phyloP scores from a whole-genome alignment of 495 filamentous ascomycete species.

The Lophiotrema nucula region DNA sequence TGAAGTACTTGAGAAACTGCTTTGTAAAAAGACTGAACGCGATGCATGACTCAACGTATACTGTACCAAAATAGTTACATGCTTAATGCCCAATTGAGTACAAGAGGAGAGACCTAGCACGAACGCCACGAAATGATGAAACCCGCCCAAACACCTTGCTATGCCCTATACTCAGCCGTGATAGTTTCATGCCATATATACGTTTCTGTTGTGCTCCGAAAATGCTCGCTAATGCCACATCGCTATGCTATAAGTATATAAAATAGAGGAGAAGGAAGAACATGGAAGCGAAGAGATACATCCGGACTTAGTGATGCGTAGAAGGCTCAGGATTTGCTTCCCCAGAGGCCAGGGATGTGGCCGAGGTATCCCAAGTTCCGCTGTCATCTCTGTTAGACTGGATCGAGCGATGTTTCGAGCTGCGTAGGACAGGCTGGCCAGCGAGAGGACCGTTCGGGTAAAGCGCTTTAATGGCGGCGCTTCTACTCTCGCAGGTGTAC shows the following conservation, averaged over 20 bases:
- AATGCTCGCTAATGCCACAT: neutral
- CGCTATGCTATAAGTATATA: neutral
- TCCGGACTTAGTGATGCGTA: neutral
- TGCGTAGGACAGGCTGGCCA: neutral
- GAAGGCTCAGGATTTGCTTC: neutral
- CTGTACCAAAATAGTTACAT: no score
- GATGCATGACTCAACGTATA: no score
- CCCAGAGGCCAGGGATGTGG: neutral
- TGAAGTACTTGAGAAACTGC: no score
- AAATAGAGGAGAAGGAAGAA: neutral
- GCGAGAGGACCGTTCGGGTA: slow-evolving; percentile 29
- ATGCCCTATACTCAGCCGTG: neutral
- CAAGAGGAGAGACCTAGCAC: no score
- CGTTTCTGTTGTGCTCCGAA: neutral
- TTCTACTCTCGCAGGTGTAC: slow-evolving; percentile 28
- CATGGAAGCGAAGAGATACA: neutral
- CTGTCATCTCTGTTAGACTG: neutral
- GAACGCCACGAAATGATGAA: neutral
- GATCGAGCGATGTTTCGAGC: neutral
- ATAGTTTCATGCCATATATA: neutral
- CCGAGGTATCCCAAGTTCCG: neutral
- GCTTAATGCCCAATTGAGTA: no score
- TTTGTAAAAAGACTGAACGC: no score
- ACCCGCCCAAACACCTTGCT: neutral
- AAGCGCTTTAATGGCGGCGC: slow-evolving; percentile 33